Conservation (phyloP, 345 rosid genomes). For the Eucalyptus sp. region DNA sequence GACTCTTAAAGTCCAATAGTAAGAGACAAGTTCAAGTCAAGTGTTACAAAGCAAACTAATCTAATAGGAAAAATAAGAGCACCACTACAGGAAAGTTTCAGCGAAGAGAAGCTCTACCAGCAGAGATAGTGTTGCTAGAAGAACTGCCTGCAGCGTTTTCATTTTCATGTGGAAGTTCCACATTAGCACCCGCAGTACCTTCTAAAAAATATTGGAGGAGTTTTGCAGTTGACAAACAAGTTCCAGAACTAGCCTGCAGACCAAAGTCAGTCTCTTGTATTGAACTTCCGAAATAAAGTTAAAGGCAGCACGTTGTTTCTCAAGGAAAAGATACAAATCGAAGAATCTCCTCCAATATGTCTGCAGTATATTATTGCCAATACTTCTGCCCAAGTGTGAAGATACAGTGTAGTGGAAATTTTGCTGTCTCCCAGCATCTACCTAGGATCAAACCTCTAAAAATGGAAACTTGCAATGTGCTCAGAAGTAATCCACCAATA, state of each 20-base stretch:
- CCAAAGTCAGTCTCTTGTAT: not conserved
- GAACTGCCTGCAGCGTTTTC: slow-evolving; percentile 14
- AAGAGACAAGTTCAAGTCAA: not conserved
- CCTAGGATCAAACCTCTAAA: not conserved
- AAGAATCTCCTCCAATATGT: not conserved
- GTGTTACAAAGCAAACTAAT: not conserved
- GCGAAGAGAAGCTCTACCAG: slow-evolving; percentile 3
- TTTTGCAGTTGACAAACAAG: slow-evolving; percentile 32
- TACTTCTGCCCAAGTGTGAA: not conserved
- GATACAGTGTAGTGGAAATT: not conserved
- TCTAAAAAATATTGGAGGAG: slow-evolving; percentile 57
- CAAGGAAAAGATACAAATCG: not conserved
- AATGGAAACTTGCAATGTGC: not conserved
- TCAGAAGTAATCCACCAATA: not conserved
- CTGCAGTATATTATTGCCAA: not conserved
- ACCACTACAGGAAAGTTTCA: not conserved
- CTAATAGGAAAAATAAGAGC: not conserved
- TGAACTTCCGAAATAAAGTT: not conserved
- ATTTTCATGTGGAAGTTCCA: slow-evolving; percentile 25
- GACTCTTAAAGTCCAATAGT: not conserved
- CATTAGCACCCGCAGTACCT: slow-evolving; percentile 74
- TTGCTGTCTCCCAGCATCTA: not conserved
- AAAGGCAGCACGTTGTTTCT: not conserved
- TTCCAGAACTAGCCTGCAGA: slow-evolving; percentile 52
- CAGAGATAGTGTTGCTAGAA: slow-evolving; percentile 1